Percentiles rank a stretch among this genome's conserved stretches.
phyloP scores from a whole-genome alignment of 2,329 filamentous ascomycete genomes.

The Ceratocystis variospora region DNA sequence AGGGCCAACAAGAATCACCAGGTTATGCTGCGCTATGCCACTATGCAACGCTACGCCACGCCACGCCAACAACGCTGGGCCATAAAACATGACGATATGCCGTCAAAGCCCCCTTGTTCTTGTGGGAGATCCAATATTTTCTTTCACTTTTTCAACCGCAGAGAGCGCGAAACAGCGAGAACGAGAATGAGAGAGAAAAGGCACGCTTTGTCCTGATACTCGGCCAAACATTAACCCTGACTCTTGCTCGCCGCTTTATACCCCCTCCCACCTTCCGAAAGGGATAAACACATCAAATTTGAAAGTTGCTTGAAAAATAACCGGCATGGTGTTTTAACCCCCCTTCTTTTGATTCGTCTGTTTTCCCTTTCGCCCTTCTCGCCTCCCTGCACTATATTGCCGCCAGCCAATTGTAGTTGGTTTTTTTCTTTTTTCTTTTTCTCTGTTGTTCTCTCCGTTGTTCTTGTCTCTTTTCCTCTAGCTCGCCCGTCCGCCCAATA shows the following conservation, averaged over 20 bases:
- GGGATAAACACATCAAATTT: background rate
- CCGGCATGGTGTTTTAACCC: background rate
- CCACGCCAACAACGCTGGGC: background rate
- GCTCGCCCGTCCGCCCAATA: background rate
- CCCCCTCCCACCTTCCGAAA: background rate
- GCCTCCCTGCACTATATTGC: background rate
- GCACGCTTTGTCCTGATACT: background rate
- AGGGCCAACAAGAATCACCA: background rate
- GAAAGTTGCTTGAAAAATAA: background rate
- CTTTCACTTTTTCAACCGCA: background rate
- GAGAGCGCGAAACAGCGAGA: slow-evolving; percentile 6
- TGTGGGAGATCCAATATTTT: slow-evolving; percentile 2
- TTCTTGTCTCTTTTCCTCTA: slow-evolving; percentile 4
- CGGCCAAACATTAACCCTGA: background rate
- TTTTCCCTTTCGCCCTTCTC: background rate
- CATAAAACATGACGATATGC: slow-evolving; percentile 7
- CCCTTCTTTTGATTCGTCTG: background rate
- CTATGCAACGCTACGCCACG: background rate
- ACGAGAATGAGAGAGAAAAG: background rate
- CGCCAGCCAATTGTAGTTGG: background rate
- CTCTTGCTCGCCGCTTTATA: background rate
- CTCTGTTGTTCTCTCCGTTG: background rate
- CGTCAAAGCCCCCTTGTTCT: slow-evolving; percentile 3
- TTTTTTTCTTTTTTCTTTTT: background rate
- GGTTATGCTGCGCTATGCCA: background rate